These are phyloP conservation scores for Malassezia restricta DNA, from an alignment of 1,284 basidiomycete species.

Conservation along the genomic window DNA sequence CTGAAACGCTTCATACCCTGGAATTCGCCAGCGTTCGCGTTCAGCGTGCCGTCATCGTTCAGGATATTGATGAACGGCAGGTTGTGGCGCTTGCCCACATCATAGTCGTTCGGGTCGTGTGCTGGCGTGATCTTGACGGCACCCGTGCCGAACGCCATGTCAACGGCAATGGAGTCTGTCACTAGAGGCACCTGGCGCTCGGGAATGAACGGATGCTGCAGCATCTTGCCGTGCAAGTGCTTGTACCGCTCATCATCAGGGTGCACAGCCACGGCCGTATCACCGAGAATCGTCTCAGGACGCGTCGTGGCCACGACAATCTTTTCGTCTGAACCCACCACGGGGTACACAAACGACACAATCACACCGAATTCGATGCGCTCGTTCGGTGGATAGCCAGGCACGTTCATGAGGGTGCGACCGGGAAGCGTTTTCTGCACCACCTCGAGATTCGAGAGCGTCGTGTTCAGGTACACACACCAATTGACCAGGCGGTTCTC, in stretches of 20 bases:
- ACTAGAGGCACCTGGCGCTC: conserved; percentile 78
- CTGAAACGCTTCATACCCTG: conserved; percentile 72
- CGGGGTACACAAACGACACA: conserved; percentile 83
- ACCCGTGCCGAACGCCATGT: conserved; percentile 94
- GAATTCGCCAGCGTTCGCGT: conserved; percentile 77
- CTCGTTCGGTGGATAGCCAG: conserved; percentile 86
- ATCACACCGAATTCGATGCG: conserved; percentile 95
- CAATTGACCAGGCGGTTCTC: conserved; percentile 96
- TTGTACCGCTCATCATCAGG: conserved; percentile 86
- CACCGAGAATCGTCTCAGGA: conserved; percentile 97
- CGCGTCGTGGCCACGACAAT: conserved; percentile 93
- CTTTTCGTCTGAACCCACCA: conserved; percentile 75
- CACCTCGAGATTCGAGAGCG: conserved; percentile 92
- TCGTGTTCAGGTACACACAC: conserved; percentile 93
- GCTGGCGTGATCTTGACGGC: conserved; percentile 99
- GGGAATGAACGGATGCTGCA: conserved; percentile 72
- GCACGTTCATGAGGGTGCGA: conserved; percentile 74
- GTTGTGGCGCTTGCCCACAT: conserved; percentile 76
- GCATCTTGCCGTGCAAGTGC: conserved; percentile 89
- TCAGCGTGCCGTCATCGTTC: conserved; percentile 94
- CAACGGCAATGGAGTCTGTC: conserved; percentile 70
- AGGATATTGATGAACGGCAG: conserved; percentile 89
- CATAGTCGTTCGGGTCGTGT: conserved; percentile 95
- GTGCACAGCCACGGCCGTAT: conserved; percentile 93
- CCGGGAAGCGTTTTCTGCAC: conserved; percentile 87